Evolutionary conservation across 331 rosid genomes (phyloP), one percentile per base, ranked within the genome.

Genomic region (Malus hybrid): DNA sequence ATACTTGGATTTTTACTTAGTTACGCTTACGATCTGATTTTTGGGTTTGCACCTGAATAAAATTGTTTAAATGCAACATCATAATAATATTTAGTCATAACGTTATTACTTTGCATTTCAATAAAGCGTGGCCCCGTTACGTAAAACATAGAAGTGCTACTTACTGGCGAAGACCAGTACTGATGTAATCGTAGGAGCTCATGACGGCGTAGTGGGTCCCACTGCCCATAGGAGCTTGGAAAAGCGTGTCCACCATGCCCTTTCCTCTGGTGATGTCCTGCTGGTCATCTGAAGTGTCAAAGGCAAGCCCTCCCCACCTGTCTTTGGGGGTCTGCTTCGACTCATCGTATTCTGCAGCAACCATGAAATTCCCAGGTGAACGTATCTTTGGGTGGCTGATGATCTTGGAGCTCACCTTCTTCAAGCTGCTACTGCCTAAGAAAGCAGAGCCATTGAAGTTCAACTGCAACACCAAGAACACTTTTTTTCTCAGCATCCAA

Each of bases 191-290:
- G 74, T 86, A 86, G 68, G 98, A 93, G 81, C 87, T 90, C 81
- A 90, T 69, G 84, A 93, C 84, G 39, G 97, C 90, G 77, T 87
- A 66, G 84, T 90, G 97, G 65, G 98, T 93, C 5, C 98, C 98
- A 63, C 79, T 5, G 1, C 75, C 87, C 70, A 70, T 22, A 52
- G 96, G 88, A 59, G 98, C 95, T 86, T 93, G 98, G 82, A 89
- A 93, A 68, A 89, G 81, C 42, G 86, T 66, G 77, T 87, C 92
- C 46, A 87, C 98, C 96, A 76, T 83, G 28, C 98, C 98, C 79
- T 93, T 93, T 69, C 98, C 93, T 75, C 97, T 78, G 2, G 97
- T 90, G 78, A 93, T 90, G 46, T 93, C 98, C 50, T 93, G 98
- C 48, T 93, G 98, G 69, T 93, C 97, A 79, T 93, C 97, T 33